Conservation (phyloP, 2,329 filamentous ascomycete genomes). For the Knoxdaviesia capensis region DNA sequence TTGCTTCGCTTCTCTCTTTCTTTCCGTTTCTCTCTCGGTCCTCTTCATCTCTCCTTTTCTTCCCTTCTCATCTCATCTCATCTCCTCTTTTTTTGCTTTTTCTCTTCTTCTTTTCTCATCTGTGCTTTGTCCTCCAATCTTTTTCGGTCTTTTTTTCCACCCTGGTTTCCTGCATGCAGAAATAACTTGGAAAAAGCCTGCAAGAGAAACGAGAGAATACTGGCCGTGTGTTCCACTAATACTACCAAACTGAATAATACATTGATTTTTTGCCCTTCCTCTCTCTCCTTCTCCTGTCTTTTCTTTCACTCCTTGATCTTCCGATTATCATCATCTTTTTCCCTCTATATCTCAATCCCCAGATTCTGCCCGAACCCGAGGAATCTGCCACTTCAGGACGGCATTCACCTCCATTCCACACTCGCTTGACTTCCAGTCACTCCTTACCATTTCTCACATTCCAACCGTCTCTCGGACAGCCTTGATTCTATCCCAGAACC, state of each 20-base stretch:
- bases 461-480: too few species aligned
- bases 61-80: background rate
- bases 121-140: background rate
- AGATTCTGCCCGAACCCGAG: background rate
- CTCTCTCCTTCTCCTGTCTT: background rate
- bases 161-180: background rate
- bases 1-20: background rate
- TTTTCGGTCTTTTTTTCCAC: background rate
- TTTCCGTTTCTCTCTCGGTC: background rate
- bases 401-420: too few species aligned
- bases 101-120: background rate
- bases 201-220: too few species aligned
- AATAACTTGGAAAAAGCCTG: too few species aligned
- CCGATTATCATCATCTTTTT: background rate
- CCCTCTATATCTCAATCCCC: background rate
- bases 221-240: too few species aligned
- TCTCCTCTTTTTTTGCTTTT: background rate
- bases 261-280: background rate
- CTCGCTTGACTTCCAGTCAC: too few species aligned
- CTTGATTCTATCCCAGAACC: too few species aligned
- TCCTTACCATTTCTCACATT: too few species aligned
- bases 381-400: too few species aligned
- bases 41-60: background rate
- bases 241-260: background rate
- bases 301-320: constrained; percentile 1